Percentiles rank a stretch among this genome's conserved stretches.
phyloP scores from a whole-genome alignment of 352 stramenopile species.

The Phytophthora foliorum region DNA sequence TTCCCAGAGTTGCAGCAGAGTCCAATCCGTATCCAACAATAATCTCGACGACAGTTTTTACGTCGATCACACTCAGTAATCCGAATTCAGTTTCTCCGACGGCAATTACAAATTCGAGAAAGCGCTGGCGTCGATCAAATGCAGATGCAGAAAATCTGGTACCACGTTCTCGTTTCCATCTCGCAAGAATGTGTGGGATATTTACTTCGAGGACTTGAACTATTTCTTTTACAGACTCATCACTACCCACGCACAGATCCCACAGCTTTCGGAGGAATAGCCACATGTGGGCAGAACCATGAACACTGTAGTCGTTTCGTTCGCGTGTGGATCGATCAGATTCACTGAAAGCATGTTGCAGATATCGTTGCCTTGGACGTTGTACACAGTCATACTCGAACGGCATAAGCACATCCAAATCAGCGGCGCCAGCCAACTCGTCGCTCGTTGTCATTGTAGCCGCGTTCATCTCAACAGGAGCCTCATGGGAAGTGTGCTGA shows the following conservation, averaged over 20 bases:
- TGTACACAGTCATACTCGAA: not conserved
- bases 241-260: not conserved
- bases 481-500: not conserved
- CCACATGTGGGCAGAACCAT: constrained; percentile 38
- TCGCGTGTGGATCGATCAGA: constrained; percentile 28
- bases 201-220: not conserved
- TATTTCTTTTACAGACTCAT: not conserved
- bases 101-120: constrained; percentile 30
- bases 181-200: constrained; percentile 13
- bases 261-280: constrained; percentile 39
- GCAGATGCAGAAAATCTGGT: constrained; percentile 6
- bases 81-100: constrained; percentile 7
- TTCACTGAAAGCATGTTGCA: constrained; percentile 27
- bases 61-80: constrained; percentile 13
- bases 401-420: not conserved
- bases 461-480: not conserved
- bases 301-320: constrained; percentile 36
- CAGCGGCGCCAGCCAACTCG: too few relatives aligned
- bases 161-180: constrained; percentile 1
- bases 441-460: not conserved
- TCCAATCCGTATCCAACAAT: constrained; percentile 8
- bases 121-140: constrained; percentile 16
- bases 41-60: constrained; percentile 12
- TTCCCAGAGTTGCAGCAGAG: constrained; percentile 5
- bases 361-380: not conserved